A percentile compares a stretch with the other conserved stretches of the same genome.
These are phyloP conservation scores for Pochonia chlamydosporia DNA, from an alignment of 2,329 filamentous ascomycete genomes.

Conservation along the genomic window DNA sequence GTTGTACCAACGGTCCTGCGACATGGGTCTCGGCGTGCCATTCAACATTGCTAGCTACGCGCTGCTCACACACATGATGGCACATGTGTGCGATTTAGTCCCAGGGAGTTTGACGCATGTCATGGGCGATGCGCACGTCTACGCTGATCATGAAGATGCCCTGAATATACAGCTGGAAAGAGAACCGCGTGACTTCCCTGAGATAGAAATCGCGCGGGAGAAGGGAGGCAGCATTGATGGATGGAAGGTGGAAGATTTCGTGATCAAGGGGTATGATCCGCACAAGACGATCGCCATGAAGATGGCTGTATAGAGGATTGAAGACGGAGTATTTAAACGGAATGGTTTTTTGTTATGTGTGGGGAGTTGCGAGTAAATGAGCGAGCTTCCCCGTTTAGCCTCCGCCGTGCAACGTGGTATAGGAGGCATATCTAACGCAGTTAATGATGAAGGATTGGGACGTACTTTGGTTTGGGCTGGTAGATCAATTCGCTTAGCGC, in stretches of 20 bases:
- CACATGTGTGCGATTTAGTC: conserved; percentile 75
- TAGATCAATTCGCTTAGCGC: not conserved
- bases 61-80: conserved; percentile 90
- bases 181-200: conserved; percentile 76
- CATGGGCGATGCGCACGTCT: conserved; percentile 98
- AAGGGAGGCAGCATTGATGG: conserved; percentile 76
- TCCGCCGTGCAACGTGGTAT: not conserved
- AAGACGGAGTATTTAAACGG: too few relatives aligned
- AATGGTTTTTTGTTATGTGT: too few relatives aligned
- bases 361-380: too few relatives aligned
- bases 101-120: conserved; percentile 88
- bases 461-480: not conserved
- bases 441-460: not conserved
- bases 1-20: conserved; percentile 88
- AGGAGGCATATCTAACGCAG: not conserved
- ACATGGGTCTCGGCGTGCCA: conserved; percentile 94
- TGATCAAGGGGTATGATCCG: conserved; percentile 80
- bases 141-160: conserved; percentile 86
- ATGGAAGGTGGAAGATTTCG: conserved; percentile 84
- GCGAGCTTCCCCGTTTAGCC: not conserved
- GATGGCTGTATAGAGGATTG: conserved; percentile 98
- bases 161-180: conserved; percentile 73
- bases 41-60: conserved; percentile 98
- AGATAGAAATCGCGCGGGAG: conserved; percentile 64
- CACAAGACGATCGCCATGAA: conserved; percentile 95